Percentiles rank a stretch among this genome's conserved stretches.
phyloP scores from a whole-genome alignment of 140 eudicot genomes.

The Senecio squalidus region DNA sequence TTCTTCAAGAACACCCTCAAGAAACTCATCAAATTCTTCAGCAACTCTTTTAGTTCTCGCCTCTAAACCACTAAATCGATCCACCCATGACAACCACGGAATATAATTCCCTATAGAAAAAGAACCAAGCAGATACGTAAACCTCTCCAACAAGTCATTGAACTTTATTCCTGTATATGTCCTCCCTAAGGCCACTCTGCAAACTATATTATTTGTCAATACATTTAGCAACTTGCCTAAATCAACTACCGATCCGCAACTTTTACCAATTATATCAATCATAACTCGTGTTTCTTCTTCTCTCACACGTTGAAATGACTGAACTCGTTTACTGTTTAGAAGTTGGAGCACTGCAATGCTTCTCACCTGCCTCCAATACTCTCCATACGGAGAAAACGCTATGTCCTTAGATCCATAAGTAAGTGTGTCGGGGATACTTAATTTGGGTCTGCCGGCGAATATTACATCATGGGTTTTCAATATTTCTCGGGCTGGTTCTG shows the following conservation, averaged over 20 bases:
- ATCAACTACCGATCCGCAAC: constrained; percentile 17
- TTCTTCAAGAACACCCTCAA: constrained; percentile 13
- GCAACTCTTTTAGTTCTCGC: background rate
- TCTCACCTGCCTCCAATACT: constrained; percentile 40
- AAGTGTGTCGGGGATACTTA: constrained; percentile 7
- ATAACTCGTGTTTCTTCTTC: constrained; percentile 20
- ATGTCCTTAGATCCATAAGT: constrained; percentile 28
- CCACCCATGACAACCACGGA: no score
- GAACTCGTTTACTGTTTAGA: constrained; percentile 19
- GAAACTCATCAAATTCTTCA: no score
- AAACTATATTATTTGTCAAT: constrained; percentile 21
- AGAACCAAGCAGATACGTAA: constrained; percentile 15
- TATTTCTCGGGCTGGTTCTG: constrained; percentile 18
- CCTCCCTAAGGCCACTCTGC: constrained; percentile 35
- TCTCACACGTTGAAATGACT: constrained; percentile 24
- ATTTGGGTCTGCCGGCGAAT: constrained; percentile 26
- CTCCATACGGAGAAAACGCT: no score
- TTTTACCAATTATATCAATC: constrained; percentile 3
- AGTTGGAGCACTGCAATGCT: constrained; percentile 35
- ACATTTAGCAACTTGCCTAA: constrained; percentile 10
- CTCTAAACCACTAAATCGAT: constrained; percentile 23
- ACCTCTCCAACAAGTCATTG: constrained; percentile 1
- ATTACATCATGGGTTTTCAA: constrained; percentile 20
- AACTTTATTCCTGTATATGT: constrained; percentile 1
- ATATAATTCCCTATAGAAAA: constrained; percentile 4